Conservation (phyloP, 2,329 filamentous ascomycete genomes). For the Fusarium protoensiforme region DNA sequence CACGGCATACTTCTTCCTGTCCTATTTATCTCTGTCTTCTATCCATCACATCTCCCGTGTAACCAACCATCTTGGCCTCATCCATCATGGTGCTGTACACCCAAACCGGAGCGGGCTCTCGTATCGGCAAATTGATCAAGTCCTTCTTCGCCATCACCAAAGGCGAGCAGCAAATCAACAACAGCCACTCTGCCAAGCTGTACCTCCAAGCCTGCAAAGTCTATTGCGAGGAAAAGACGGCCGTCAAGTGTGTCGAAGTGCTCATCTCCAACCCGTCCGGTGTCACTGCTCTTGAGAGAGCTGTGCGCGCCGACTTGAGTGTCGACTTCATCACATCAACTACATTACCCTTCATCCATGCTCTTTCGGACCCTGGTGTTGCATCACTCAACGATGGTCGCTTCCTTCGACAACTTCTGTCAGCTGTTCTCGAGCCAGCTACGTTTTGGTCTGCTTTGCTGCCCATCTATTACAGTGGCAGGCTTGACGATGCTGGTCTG, state of each 20-base stretch:
- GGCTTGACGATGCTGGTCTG: slow-evolving; percentile 47
- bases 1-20: background rate
- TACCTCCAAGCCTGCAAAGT: slow-evolving; percentile 41
- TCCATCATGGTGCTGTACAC: slow-evolving; percentile 14
- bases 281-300: slow-evolving; percentile 35
- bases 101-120: slow-evolving; percentile 7
- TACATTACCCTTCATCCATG: slow-evolving; percentile 21
- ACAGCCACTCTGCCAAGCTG: slow-evolving; percentile 34
- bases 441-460: slow-evolving; percentile 65
- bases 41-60: background rate
- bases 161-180: slow-evolving; percentile 26
- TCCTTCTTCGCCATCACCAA: slow-evolving; percentile 31
- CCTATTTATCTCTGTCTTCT: background rate
- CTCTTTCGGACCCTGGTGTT: slow-evolving; percentile 22
- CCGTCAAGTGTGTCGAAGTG: slow-evolving; percentile 42
- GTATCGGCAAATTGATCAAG: slow-evolving; percentile 22
- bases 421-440: slow-evolving; percentile 62
- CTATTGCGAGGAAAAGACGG: slow-evolving; percentile 16
- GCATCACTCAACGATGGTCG: slow-evolving; percentile 30
- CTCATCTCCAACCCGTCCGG: slow-evolving; percentile 38
- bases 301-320: slow-evolving; percentile 40
- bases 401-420: slow-evolving; percentile 45
- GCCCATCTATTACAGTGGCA: slow-evolving; percentile 38
- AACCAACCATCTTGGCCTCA: background rate
- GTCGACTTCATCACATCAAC: slow-evolving; percentile 43